phyloP scores from a whole-genome alignment of 1,284 basidiomycete species.

The Pascua sp. region DNA sequence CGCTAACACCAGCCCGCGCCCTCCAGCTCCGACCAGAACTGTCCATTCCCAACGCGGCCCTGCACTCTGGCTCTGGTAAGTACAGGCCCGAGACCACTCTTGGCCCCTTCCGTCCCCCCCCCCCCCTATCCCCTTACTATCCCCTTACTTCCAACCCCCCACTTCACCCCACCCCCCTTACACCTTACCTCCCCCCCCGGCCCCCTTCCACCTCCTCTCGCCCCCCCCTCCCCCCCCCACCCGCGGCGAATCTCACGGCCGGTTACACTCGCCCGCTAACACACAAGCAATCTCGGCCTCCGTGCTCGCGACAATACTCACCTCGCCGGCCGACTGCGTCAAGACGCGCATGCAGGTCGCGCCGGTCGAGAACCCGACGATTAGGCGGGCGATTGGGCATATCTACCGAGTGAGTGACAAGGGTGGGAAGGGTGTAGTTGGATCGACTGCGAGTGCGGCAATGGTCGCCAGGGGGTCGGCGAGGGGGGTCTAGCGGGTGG shows the following conservation, averaged over 20 bases:
- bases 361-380: conserved; percentile 64
- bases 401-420: conserved; percentile 66
- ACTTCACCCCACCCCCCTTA: no score
- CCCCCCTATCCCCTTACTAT: no score
- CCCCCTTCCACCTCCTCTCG: no score
- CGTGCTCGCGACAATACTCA: conserved; percentile 71
- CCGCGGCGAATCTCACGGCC: no score
- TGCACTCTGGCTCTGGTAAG: conserved; percentile 46
- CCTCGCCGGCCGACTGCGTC: conserved; percentile 86
- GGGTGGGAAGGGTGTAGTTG: no score
- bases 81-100: neutral
- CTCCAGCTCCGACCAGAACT: conserved; percentile 13
- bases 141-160: no score
- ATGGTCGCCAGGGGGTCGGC: no score
- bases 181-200: no score
- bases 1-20: conserved; percentile 6
- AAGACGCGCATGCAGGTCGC: conserved; percentile 92
- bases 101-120: no score
- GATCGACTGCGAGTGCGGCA: no score
- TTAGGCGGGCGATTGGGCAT: conserved; percentile 61
- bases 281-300: conserved; percentile 68
- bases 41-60: conserved; percentile 37
- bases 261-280: conserved; percentile 5
- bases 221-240: no score
- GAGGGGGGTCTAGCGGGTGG: no score